Percentiles rank a stretch among this genome's conserved stretches.
Conservation (phyloP, 2,329 filamentous ascomycete genomes). For the Fusarium sublunatum region DNA sequence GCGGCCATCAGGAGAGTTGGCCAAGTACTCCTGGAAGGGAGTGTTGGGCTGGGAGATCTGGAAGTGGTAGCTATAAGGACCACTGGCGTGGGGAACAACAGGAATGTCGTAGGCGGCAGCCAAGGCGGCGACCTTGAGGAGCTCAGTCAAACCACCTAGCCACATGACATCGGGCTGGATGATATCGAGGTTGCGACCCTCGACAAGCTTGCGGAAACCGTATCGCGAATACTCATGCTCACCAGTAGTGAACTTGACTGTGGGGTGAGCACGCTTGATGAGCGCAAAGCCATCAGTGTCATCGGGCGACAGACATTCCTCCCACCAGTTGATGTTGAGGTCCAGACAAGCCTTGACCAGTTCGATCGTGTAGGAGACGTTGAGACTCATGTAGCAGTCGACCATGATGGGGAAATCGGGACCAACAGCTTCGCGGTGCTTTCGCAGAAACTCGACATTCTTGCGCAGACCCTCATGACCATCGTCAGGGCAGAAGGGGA, state of each 20-base stretch:
- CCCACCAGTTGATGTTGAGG: slow-evolving; percentile 96
- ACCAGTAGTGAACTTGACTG: slow-evolving; percentile 92
- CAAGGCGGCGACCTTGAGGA: slow-evolving; percentile 89
- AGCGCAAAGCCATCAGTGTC: slow-evolving; percentile 91
- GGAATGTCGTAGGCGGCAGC: slow-evolving; percentile 94
- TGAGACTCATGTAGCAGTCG: slow-evolving; percentile 97
- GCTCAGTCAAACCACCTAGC: slow-evolving; percentile 91
- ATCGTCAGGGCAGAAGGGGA: slow-evolving; percentile 91
- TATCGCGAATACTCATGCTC: slow-evolving; percentile 96
- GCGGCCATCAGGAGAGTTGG: slow-evolving; percentile 91
- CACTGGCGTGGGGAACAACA: slow-evolving; percentile 93
- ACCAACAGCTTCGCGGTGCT: slow-evolving; percentile 85
- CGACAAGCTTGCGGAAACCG: slow-evolving; percentile 93
- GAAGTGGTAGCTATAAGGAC: slow-evolving; percentile 96
- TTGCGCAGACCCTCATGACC: slow-evolving; percentile 83
- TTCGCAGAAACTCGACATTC: slow-evolving; percentile 88
- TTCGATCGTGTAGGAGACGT: slow-evolving; percentile 92
- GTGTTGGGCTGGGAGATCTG: slow-evolving; percentile 93
- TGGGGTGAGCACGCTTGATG: slow-evolving; percentile 90
- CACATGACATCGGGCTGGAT: slow-evolving; percentile 98
- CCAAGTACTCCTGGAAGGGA: slow-evolving; percentile 95
- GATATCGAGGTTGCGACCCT: slow-evolving; percentile 91
- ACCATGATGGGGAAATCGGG: slow-evolving; percentile 94
- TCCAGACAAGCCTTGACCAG: slow-evolving; percentile 85
- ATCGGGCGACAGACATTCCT: slow-evolving; percentile 91